These are phyloP conservation scores for Coemansia asiatica DNA, from an alignment of 192 early-diverging fungal genomes.

Conservation along the genomic window DNA sequence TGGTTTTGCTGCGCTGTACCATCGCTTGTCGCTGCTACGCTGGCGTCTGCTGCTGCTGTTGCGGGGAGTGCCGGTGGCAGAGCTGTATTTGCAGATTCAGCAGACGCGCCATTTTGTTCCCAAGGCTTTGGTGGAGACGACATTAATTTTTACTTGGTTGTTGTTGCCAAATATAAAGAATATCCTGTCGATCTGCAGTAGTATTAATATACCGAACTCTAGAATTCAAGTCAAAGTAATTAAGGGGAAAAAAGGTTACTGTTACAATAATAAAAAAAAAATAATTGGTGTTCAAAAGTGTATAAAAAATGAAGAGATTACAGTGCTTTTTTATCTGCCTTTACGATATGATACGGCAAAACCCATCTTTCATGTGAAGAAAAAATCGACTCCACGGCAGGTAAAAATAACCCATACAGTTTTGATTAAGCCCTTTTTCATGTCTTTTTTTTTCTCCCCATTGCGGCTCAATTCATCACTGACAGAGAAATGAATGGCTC, in stretches of 20 bases:
- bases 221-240: constrained; percentile 7
- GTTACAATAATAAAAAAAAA: neutral
- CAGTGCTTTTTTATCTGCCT: neutral
- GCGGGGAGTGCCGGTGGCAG: constrained; percentile 26
- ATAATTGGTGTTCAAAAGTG: neutral
- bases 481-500: neutral
- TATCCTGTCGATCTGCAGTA: neutral
- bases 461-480: too few species aligned
- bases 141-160: too few species aligned
- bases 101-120: constrained; percentile 26
- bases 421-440: too few species aligned
- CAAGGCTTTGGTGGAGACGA: constrained; percentile 52
- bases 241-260: neutral
- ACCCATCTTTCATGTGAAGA: neutral
- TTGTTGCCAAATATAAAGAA: neutral
- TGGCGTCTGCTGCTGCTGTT: constrained; percentile 26
- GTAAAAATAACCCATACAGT: too few species aligned
- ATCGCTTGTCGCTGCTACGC: constrained; percentile 21
- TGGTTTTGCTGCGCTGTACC: constrained; percentile 10
- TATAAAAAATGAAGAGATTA: neutral
- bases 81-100: neutral
- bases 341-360: neutral
- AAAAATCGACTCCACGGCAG: neutral
- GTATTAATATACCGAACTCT: neutral
- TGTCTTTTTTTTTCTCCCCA: too few species aligned